A percentile compares a stretch with the other conserved stretches of the same genome.
These are phyloP conservation scores for Gypsophila paniculata DNA, from an alignment of 179 eudicot species.

Conservation along the genomic window DNA sequence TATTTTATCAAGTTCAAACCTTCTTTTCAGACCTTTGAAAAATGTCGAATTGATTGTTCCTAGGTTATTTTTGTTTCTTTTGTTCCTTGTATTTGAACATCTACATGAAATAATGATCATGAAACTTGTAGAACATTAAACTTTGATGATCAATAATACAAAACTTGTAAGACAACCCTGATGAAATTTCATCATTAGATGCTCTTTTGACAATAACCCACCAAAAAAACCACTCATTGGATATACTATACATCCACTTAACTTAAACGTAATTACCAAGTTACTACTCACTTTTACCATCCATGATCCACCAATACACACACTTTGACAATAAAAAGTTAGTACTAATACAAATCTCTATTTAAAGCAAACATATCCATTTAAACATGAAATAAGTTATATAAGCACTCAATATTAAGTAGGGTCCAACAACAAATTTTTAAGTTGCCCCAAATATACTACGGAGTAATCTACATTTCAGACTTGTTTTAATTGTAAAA, in stretches of 20 bases:
- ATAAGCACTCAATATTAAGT: no score
- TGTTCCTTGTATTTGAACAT: no score
- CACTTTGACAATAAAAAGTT: no score
- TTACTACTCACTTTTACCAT: constrained; percentile 14
- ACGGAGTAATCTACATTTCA: no score
- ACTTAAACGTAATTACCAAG: constrained; percentile 12
- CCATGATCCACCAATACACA: not conserved
- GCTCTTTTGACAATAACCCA: constrained; percentile 25
- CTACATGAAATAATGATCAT: not conserved
- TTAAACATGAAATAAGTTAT: no score
- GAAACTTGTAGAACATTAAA: not conserved
- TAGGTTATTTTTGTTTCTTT: no score
- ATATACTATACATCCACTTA: constrained; percentile 1
- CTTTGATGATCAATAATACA: constrained; percentile 7
- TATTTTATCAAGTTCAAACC: not conserved
- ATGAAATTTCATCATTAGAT: constrained; percentile 16
- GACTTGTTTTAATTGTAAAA: no score
- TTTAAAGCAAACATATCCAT: no score
- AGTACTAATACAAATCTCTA: no score
- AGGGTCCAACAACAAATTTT: no score
- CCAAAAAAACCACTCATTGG: constrained; percentile 27
- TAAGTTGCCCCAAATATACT: no score
- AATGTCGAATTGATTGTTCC: no score
- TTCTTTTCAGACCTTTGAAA: not conserved
- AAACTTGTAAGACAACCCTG: constrained; percentile 11